A percentile compares a stretch with the other conserved stretches of the same genome.
Conservation (phyloP, 2,329 filamentous ascomycete genomes). For the Pseudogymnoascus sp. region DNA sequence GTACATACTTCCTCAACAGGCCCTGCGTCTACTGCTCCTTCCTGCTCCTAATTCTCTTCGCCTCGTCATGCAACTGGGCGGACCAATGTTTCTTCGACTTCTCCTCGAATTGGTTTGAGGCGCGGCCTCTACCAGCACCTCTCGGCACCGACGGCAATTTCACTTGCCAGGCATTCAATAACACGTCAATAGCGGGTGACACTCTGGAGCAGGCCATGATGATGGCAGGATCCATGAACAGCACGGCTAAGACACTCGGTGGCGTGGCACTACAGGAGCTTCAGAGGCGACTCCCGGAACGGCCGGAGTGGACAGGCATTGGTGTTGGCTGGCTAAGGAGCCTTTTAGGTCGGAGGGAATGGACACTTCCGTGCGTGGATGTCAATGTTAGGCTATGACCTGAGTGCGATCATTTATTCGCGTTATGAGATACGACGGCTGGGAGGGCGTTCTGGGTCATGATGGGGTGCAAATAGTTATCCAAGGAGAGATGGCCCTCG, state of each 20-base stretch:
- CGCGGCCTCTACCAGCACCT: slow-evolving; percentile 41
- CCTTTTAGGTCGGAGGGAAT: slow-evolving; percentile 74
- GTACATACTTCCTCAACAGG: slow-evolving; percentile 92
- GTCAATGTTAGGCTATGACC: slow-evolving; percentile 67
- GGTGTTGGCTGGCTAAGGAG: slow-evolving; percentile 82
- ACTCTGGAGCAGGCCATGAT: slow-evolving; percentile 30
- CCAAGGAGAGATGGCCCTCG: neutral
- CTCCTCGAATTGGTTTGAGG: slow-evolving; percentile 82
- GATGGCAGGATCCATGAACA: slow-evolving; percentile 46
- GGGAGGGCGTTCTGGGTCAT: neutral
- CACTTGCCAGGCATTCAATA: slow-evolving; percentile 21
- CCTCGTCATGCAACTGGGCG: slow-evolving; percentile 84
- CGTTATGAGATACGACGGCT: slow-evolving; percentile 8
- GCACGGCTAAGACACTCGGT: slow-evolving; percentile 61
- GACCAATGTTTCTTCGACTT: slow-evolving; percentile 92
- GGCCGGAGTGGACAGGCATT: slow-evolving; percentile 64
- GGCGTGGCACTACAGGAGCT: slow-evolving; percentile 59
- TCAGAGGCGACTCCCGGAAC: slow-evolving; percentile 41
- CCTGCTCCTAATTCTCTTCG: slow-evolving; percentile 87
- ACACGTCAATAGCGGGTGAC: slow-evolving; percentile 21
- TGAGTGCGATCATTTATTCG: neutral
- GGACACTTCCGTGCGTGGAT: slow-evolving; percentile 86
- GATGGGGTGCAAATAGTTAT: neutral
- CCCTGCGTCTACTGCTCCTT: slow-evolving; percentile 98
- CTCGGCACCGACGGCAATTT: slow-evolving; percentile 13